Conservation (phyloP, 805 yeast genomes). For the Clavispora santaluciae region DNA sequence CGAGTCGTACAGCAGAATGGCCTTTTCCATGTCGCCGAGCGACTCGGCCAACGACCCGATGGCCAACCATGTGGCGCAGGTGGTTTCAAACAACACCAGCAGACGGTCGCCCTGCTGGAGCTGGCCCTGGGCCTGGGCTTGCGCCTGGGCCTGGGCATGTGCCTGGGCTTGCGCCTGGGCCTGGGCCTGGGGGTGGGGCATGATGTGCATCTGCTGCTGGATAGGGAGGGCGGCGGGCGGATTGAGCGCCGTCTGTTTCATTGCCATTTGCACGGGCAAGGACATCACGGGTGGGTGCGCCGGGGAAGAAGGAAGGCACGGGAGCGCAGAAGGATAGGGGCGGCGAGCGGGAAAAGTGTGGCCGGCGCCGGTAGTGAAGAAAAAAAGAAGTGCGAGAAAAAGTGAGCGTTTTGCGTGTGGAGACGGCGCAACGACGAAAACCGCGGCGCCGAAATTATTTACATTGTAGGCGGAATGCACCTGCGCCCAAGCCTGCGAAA, state of each 20-base stretch:
- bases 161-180: conserved; percentile 12
- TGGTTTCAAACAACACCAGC: conserved; percentile 40
- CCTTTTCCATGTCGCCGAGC: conserved; percentile 83
- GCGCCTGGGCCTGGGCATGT: conserved; percentile 9
- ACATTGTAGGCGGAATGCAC: conserved; percentile 5
- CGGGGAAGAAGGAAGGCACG: neutral
- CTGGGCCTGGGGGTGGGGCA: conserved; percentile 15
- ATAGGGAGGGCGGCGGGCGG: conserved; percentile 13
- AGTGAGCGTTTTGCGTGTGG: neutral
- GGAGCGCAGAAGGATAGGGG: neutral
- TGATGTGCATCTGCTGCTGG: conserved; percentile 16
- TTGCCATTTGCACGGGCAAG: conserved; percentile 18
- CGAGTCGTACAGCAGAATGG: conserved; percentile 81
- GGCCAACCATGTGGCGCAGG: conserved; percentile 83
- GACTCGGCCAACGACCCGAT: conserved; percentile 87
- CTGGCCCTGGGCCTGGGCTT: conserved; percentile 6
- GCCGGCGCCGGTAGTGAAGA: neutral
- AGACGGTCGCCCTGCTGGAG: conserved; percentile 8
- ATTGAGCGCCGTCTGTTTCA: conserved; percentile 12
- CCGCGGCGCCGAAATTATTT: neutral
- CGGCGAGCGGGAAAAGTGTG: neutral
- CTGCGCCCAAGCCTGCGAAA: conserved; percentile 12
- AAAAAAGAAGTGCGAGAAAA: conserved; percentile 2
- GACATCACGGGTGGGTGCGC: conserved; percentile 8
- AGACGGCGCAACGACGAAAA: conserved; percentile 1